Evolutionary conservation across 2,329 filamentous ascomycete species (phyloP).

Genomic region (Drechmeria coniospora): DNA sequence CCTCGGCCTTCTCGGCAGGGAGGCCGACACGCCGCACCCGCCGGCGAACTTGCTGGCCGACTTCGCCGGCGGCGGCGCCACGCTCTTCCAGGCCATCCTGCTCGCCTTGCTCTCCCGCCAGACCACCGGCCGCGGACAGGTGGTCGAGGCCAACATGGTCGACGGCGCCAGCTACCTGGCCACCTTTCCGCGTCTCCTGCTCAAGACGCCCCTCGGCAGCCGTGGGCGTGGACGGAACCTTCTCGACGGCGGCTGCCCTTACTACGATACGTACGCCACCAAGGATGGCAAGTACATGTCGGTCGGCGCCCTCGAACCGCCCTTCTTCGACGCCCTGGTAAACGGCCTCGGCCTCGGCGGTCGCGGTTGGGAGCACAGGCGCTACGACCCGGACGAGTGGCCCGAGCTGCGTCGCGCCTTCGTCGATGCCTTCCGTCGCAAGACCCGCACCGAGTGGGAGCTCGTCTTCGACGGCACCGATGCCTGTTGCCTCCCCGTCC

Average conservation of each 20-base stretch:
- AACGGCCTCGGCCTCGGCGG: conserved; percentile 46
- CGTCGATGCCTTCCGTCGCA: conserved; percentile 46
- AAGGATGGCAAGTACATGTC: conserved; percentile 66
- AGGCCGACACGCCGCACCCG: conserved; percentile 54
- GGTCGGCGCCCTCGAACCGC: conserved; percentile 79
- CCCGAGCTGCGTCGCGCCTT: conserved; percentile 47
- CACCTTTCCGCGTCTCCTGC: conserved; percentile 56
- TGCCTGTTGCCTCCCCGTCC: conserved; percentile 80
- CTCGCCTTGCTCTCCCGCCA: conserved; percentile 58
- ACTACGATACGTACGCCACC: conserved; percentile 80
- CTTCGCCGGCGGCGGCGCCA: conserved; percentile 78
- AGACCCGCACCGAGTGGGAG: conserved; percentile 71
- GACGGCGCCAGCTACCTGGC: conserved; percentile 71
- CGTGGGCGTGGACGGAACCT: conserved; percentile 56
- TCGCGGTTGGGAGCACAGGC: conserved; percentile 32
- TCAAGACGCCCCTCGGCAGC: conserved; percentile 47
- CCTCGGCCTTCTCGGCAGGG: conserved; percentile 58
- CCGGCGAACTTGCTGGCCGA: conserved; percentile 79
- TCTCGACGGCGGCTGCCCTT: conserved; percentile 75
- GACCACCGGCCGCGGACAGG: conserved; percentile 56
- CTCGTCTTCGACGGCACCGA: conserved; percentile 75
- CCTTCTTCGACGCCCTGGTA: conserved; percentile 61
- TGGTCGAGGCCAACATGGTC: conserved; percentile 95
- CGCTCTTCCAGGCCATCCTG: conserved; percentile 67
- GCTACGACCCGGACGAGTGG: conserved; percentile 52